These are phyloP conservation scores for Quercus phellos DNA, from an alignment of 331 rosid species.

Conservation along the genomic window DNA sequence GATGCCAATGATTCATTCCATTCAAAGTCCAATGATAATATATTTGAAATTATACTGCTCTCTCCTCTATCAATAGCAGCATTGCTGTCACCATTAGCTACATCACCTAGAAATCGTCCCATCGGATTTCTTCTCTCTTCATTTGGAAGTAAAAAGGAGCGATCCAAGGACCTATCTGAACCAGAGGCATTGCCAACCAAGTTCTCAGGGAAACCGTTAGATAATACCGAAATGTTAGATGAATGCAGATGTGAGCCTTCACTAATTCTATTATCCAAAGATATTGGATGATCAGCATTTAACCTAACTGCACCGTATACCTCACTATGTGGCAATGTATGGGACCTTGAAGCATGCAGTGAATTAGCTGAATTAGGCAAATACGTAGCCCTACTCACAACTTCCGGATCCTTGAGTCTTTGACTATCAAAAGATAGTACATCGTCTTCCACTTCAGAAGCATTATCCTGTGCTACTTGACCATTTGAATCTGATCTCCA, in stretches of 20 bases:
- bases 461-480: slow-evolving; percentile 20
- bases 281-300: slow-evolving; percentile 30
- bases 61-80: slow-evolving; percentile 66
- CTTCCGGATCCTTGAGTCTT: slow-evolving; percentile 81
- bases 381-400: slow-evolving; percentile 44
- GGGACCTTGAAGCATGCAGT: slow-evolving; percentile 32
- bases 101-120: slow-evolving; percentile 42
- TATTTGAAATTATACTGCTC: slow-evolving; percentile 85
- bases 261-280: slow-evolving; percentile 34
- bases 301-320: slow-evolving; percentile 27
- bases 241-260: slow-evolving; percentile 35
- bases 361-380: slow-evolving; percentile 37
- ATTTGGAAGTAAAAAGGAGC: slow-evolving; percentile 35
- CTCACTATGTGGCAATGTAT: slow-evolving; percentile 34
- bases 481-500: slow-evolving; percentile 38
- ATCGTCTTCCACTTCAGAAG: slow-evolving; percentile 69
- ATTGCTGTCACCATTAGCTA: slow-evolving; percentile 34
- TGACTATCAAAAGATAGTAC: slow-evolving; percentile 60
- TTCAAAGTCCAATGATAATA: slow-evolving; percentile 68
- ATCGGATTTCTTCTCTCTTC: slow-evolving; percentile 37
- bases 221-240: slow-evolving; percentile 26
- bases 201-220: slow-evolving; percentile 50
- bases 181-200: slow-evolving; percentile 38
- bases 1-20: slow-evolving; percentile 67
- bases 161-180: slow-evolving; percentile 27